These are phyloP conservation scores for Globisporangium sylvaticum DNA, from an alignment of 352 stramenopile genomes.

Conservation along the genomic window DNA sequence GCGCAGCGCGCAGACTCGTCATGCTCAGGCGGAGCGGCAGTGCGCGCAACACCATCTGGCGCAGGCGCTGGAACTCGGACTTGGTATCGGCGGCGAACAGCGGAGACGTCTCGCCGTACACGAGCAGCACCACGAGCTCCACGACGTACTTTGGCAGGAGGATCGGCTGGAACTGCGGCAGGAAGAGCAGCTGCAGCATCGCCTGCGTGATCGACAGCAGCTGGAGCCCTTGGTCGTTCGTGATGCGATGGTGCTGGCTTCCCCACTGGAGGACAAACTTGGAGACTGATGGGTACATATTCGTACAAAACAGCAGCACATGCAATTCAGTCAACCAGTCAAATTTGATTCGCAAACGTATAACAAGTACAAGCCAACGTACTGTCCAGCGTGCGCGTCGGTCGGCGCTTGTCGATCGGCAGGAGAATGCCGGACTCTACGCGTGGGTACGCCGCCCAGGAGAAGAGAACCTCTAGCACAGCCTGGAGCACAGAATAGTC, in stretches of 20 bases:
- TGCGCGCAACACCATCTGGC: conserved; percentile 38
- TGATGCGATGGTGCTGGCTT: conserved; percentile 8
- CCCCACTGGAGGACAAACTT: conserved; percentile 50
- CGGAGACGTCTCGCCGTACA: conserved; percentile 38
- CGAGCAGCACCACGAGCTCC: conserved; percentile 64
- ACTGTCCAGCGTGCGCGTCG: conserved; percentile 81
- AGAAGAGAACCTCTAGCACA: conserved; percentile 69
- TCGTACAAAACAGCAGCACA: too few species aligned
- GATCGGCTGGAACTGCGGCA: conserved; percentile 77
- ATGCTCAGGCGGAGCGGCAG: conserved; percentile 71
- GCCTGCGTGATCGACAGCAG: conserved; percentile 39
- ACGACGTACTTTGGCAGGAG: conserved; percentile 76
- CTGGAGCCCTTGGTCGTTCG: conserved; percentile 20
- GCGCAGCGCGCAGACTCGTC: conserved; percentile 61
- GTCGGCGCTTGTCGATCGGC: conserved; percentile 56
- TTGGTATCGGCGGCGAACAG: conserved; percentile 14
- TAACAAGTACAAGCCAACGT: conserved; percentile 19
- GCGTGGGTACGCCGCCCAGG: conserved; percentile 54
- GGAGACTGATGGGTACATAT: conserved; percentile 36
- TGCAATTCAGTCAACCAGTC: too few species aligned
- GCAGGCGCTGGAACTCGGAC: conserved; percentile 33
- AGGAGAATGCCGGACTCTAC: conserved; percentile 52
- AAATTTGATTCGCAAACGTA: too few species aligned
- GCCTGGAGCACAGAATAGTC: conserved; percentile 84
- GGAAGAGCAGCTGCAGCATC: conserved; percentile 54